phyloP scores from a whole-genome alignment of 495 filamentous ascomycete genomes.

The Aspergillus mulundensis region DNA sequence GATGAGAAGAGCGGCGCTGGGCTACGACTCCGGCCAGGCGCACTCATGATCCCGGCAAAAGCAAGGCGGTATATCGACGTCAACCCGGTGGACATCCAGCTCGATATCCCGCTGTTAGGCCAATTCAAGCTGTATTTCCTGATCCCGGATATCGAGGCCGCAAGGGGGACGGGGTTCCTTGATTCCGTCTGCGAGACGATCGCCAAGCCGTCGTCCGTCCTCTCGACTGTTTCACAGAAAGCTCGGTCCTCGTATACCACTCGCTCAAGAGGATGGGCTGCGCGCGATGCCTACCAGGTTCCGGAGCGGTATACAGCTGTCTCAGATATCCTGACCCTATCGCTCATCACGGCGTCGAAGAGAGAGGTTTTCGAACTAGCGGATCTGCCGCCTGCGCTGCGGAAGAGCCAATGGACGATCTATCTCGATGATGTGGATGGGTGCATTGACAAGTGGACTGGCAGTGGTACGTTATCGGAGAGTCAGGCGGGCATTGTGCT shows the following conservation, averaged over 20 bases:
- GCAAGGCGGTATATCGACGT: slow-evolving; percentile 65
- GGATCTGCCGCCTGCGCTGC: slow-evolving; percentile 54
- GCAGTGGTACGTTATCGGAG: slow-evolving; percentile 20
- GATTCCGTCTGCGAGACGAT: slow-evolving; percentile 41
- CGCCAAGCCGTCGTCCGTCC: slow-evolving; percentile 36
- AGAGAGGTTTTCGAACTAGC: slow-evolving; percentile 55
- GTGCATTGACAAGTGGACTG: slow-evolving; percentile 61
- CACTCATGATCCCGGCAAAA: slow-evolving; percentile 57
- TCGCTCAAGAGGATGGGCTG: slow-evolving; percentile 44
- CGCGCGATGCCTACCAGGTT: slow-evolving; percentile 54
- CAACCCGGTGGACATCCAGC: slow-evolving; percentile 67
- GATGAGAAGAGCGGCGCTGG: background rate
- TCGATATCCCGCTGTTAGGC: slow-evolving; percentile 65
- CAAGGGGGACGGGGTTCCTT: slow-evolving; percentile 44
- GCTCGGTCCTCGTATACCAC: slow-evolving; percentile 51
- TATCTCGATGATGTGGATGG: slow-evolving; percentile 59
- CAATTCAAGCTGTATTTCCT: slow-evolving; percentile 69
- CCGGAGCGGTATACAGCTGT: slow-evolving; percentile 58
- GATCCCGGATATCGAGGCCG: slow-evolving; percentile 50
- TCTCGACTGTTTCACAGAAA: slow-evolving; percentile 44
- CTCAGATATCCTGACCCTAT: slow-evolving; percentile 57
- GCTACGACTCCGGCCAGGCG: slow-evolving; percentile 49
- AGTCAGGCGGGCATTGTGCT: slow-evolving; percentile 53
- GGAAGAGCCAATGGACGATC: slow-evolving; percentile 62
- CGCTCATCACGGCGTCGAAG: slow-evolving; percentile 51